phyloP scores from a whole-genome alignment of 1,284 basidiomycete species.

The Megacollybia platyphylla region DNA sequence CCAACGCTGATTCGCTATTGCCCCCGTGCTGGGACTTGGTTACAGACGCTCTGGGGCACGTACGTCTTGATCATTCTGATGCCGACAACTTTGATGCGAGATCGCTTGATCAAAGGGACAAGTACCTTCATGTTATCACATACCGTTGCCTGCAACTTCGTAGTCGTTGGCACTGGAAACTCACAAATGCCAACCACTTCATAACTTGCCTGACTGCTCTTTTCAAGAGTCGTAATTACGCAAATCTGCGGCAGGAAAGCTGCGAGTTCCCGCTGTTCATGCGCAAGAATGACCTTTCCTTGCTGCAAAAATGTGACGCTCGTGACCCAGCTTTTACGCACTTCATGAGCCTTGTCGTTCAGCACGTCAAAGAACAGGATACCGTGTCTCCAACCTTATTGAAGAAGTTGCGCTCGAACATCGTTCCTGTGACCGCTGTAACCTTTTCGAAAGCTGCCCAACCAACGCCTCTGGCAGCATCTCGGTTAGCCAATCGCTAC shows the following conservation, averaged over 20 bases:
- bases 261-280: conserved; percentile 77
- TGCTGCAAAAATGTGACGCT: conserved; percentile 38
- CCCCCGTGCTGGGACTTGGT: conserved; percentile 62
- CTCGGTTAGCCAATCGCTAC: too few species aligned
- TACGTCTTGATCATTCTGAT: conserved; percentile 34
- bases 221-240: conserved; percentile 73
- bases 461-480: too few species aligned
- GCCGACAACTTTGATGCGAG: conserved; percentile 36
- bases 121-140: conserved; percentile 49
- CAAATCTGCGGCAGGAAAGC: conserved; percentile 64
- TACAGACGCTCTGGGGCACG: conserved; percentile 40
- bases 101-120: conserved; percentile 52
- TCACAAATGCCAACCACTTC: conserved; percentile 40
- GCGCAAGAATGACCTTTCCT: conserved; percentile 39
- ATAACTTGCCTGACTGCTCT: conserved; percentile 63
- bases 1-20: conserved; percentile 25
- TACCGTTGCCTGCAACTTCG: conserved; percentile 48
- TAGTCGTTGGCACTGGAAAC: conserved; percentile 64
- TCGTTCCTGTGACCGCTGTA: too few species aligned
- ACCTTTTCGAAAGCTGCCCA: too few species aligned
- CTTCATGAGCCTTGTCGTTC: conserved; percentile 69
- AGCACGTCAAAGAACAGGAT: conserved; percentile 25
- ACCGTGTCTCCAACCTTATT: conserved; percentile 2
- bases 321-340: conserved; percentile 69
- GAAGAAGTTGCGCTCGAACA: too few species aligned